Conservation (phyloP, 176 grass and related monocot species). For the Cenchrus fungigraminus region DNA sequence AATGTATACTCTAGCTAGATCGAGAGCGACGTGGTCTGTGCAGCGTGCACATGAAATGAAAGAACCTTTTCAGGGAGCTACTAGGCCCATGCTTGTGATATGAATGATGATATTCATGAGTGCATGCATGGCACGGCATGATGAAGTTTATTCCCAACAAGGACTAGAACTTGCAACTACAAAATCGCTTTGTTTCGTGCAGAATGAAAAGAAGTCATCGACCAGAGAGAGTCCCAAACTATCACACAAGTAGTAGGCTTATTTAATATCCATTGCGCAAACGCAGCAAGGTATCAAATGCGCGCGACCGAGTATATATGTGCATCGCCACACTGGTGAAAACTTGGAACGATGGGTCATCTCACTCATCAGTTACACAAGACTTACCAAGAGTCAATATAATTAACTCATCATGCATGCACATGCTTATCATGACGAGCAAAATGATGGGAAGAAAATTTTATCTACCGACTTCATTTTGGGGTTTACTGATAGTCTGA, state of each 20-base stretch:
- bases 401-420: background rate
- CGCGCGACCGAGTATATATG: background rate
- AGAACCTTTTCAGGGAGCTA: conserved; percentile 21
- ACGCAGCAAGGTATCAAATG: background rate
- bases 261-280: conserved; percentile 13
- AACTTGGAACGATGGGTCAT: background rate
- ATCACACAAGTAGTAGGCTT: conserved; percentile 13
- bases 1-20: background rate
- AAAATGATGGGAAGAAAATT: background rate
- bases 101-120: no score
- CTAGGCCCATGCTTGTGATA: background rate
- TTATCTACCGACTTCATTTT: background rate
- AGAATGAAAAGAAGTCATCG: conserved; percentile 18
- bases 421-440: background rate
- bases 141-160: background rate
- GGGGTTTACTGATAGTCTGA: background rate
- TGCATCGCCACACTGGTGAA: background rate
- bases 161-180: background rate
- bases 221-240: background rate
- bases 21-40: background rate
- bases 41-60: conserved; percentile 41
- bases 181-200: conserved; percentile 11
- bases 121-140: background rate
- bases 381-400: background rate
- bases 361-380: background rate